Evolutionary conservation across 495 filamentous ascomycete species (phyloP).

Genomic region (Lophium mytilinum): DNA sequence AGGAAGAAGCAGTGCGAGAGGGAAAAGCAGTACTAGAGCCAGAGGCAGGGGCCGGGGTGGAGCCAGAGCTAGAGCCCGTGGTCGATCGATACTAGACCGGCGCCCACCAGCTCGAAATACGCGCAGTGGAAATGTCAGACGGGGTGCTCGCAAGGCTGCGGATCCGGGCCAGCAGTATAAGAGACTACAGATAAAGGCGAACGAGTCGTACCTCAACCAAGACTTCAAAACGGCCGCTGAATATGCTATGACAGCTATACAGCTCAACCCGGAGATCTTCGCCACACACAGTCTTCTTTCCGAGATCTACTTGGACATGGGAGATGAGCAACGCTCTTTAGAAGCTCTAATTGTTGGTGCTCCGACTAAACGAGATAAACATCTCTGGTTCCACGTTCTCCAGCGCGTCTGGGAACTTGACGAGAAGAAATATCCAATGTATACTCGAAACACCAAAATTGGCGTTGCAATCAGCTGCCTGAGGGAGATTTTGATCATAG

Average conservation of each 20-base stretch:
- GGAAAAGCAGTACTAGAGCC: neutral
- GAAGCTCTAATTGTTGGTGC: constrained; percentile 63
- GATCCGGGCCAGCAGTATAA: constrained; percentile 72
- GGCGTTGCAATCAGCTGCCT: constrained; percentile 54
- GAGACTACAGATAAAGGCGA: constrained; percentile 59
- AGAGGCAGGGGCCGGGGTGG: neutral
- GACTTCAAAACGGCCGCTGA: constrained; percentile 57
- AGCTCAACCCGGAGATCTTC: constrained; percentile 77
- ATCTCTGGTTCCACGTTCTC: constrained; percentile 62
- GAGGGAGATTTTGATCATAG: constrained; percentile 55
- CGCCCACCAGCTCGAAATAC: neutral
- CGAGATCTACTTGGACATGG: constrained; percentile 60
- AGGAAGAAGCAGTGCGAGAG: neutral
- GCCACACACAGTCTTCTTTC: constrained; percentile 68
- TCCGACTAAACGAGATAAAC: constrained; percentile 57
- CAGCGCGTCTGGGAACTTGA: constrained; percentile 55
- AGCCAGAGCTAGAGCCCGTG: neutral
- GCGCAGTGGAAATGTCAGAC: neutral
- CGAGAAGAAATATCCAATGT: constrained; percentile 35
- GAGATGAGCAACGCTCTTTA: constrained; percentile 58
- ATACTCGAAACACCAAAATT: constrained; percentile 30
- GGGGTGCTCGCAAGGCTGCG: constrained; percentile 53
- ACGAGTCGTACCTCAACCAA: constrained; percentile 53
- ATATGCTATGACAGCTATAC: constrained; percentile 58
- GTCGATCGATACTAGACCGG: neutral